Evolutionary conservation across 2,329 filamentous ascomycete species (phyloP).

Genomic region (Trichoderma pleuroti): DNA sequence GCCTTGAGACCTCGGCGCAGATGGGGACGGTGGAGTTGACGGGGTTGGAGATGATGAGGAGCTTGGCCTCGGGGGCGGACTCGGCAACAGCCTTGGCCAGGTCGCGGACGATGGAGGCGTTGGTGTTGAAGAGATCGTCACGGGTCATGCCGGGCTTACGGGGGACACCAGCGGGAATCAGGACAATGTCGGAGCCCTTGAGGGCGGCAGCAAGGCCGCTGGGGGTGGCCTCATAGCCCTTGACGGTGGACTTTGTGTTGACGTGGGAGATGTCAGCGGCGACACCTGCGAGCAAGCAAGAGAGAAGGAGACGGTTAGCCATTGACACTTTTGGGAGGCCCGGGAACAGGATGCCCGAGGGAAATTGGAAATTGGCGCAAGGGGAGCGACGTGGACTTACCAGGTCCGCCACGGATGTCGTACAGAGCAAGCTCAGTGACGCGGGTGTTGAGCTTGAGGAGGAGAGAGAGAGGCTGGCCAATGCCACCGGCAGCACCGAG

Average conservation of each 20-base stretch:
- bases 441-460: constrained; percentile 97
- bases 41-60: constrained; percentile 97
- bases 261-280: constrained; percentile 97
- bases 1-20: constrained; percentile 92
- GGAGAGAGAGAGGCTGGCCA: constrained; percentile 93
- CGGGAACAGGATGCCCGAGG: background rate
- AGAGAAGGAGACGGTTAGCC: constrained; percentile 16
- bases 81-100: constrained; percentile 93
- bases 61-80: constrained; percentile 84
- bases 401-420: constrained; percentile 91
- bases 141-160: constrained; percentile 99
- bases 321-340: background rate
- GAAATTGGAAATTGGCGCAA: constrained; percentile 23
- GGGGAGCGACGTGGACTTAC: constrained; percentile 51
- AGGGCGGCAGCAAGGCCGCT: constrained; percentile 74
- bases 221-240: constrained; percentile 77
- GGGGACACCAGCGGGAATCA: constrained; percentile 97
- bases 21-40: constrained; percentile 99
- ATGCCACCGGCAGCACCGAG: constrained; percentile 97
- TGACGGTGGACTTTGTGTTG: constrained; percentile 97
- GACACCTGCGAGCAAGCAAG: constrained; percentile 62
- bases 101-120: constrained; percentile 98
- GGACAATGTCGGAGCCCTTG: constrained; percentile 85
- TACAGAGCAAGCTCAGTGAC: constrained; percentile 94
- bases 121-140: constrained; percentile 99